Base-by-base conservation (phyloP, 176 grass and related monocot genomes). In the Hordeum marinum region DNA sequence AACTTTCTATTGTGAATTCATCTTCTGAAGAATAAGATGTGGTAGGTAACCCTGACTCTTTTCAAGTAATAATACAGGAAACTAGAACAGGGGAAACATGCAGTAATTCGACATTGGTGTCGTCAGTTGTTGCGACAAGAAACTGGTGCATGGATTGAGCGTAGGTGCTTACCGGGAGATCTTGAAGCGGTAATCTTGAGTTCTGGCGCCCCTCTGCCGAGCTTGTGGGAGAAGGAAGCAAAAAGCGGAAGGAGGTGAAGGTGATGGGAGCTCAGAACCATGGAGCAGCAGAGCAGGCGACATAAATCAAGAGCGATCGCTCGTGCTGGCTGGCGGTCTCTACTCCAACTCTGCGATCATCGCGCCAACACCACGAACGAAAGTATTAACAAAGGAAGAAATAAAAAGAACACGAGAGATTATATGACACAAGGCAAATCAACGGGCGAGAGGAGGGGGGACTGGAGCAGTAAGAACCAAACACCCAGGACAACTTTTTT, bases 251-350 rank as follows among this genome's bases (percentile, higher is more conserved):
- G 50, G 5, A 66, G 68, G 1, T 80, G 85, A 15, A 80, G 85
- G 14, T 82, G 61, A 69, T 8, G 62, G 48, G 89, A 90, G 89
- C 61, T 90, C 89, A 87, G 80, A 90, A 90, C 75, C 85, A 90
- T 90, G 76, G 80, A 90, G 75, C 59, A 72, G 84, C 46, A 74
- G 80, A 80, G 76, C 68, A 80, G 85, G 26, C 85, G 85, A 90
- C 89, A 90, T 90, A 90, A 80, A 84, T 90, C 81, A 79, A 67
- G 20, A 37, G 67, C 40, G 18, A 48, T 63, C 78, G 37, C 25
- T 54, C 9, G 70, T 31, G 63, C 45, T 14, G 17, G 63, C 45
- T 14, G 17, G 29, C 36, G 77, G 36, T 23, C 4, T 42, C 23
- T 63, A 68, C 50, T 77, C 80, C 48, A 75, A 75, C 72, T 67